Evolutionary conservation across 192 early-diverging fungal genomes (phyloP).

Genomic region (Gaertneriomyces sp.): DNA sequence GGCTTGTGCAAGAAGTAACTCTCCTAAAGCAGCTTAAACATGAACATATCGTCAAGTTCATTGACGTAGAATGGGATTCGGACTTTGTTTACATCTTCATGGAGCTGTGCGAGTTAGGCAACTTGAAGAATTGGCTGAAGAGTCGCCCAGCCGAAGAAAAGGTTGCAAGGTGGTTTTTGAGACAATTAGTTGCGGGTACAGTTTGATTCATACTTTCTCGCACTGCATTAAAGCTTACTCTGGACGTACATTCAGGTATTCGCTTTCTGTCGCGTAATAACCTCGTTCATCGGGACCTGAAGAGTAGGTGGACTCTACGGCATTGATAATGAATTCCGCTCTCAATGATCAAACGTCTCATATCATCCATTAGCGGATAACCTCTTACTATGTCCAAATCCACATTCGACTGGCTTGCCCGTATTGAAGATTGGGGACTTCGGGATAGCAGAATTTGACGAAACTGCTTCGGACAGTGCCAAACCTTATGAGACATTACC

Average conservation of each 20-base stretch:
- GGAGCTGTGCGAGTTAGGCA: slow-evolving; percentile 28
- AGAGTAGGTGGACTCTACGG: slow-evolving; percentile 15
- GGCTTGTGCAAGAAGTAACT: slow-evolving; percentile 21
- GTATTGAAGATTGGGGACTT: slow-evolving; percentile 32
- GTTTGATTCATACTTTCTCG: neutral
- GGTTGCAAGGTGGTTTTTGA: slow-evolving; percentile 17
- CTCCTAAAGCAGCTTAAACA: slow-evolving; percentile 23
- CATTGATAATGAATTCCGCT: neutral
- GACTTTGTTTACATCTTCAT: slow-evolving; percentile 24
- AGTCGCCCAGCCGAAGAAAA: slow-evolving; percentile 11
- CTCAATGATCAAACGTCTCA: neutral
- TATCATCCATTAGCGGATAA: slow-evolving; percentile 13
- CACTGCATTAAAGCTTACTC: neutral
- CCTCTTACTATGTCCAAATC: slow-evolving; percentile 13
- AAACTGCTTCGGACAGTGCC: too few species aligned
- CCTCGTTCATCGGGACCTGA: slow-evolving; percentile 31
- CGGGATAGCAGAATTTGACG: slow-evolving; percentile 1
- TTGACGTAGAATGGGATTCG: slow-evolving; percentile 29
- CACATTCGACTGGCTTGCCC: neutral
- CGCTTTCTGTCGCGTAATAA: slow-evolving; percentile 15
- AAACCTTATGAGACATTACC: too few species aligned
- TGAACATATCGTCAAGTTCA: slow-evolving; percentile 24
- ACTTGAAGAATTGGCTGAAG: slow-evolving; percentile 7
- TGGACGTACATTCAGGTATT: slow-evolving; percentile 2
- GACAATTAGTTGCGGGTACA: slow-evolving; percentile 21